Evolutionary conservation across 176 grass and related monocot species (phyloP).

Genomic region (Oryza officinalis): DNA sequence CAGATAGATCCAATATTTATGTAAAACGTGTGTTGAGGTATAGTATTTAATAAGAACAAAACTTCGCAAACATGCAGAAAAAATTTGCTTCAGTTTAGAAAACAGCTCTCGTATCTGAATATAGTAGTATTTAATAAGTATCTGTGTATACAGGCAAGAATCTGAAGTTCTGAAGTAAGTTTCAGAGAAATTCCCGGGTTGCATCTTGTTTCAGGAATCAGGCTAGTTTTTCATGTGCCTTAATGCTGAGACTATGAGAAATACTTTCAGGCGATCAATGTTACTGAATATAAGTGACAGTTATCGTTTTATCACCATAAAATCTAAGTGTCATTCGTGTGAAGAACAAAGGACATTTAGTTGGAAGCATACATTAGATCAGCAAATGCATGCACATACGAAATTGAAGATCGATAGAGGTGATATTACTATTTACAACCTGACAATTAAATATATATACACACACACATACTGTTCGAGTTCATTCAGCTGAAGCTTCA

Average conservation of each 20-base stretch:
- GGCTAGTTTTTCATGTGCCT: neutral
- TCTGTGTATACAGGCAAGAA: neutral
- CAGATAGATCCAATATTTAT: neutral
- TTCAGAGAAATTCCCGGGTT: neutral
- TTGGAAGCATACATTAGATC: neutral
- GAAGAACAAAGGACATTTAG: neutral
- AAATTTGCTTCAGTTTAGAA: neutral
- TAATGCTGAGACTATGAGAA: neutral
- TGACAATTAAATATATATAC: neutral
- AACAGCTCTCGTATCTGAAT: too few relatives aligned
- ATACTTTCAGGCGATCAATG: neutral
- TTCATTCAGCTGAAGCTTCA: neutral
- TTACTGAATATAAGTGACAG: neutral
- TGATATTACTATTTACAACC: neutral
- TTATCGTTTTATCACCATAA: neutral
- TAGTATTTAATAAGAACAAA: constrained; percentile 7
- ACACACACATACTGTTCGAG: neutral
- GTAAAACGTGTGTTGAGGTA: neutral
- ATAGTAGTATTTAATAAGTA: too few relatives aligned
- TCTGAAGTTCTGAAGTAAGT: neutral
- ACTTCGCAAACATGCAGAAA: neutral
- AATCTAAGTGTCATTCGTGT: neutral
- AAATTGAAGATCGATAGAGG: neutral
- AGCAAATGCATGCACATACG: neutral
- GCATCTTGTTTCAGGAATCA: neutral